These are phyloP conservation scores for Vaccinium macrocarpon DNA, from an alignment of 148 eudicot species.

Conservation along the genomic window DNA sequence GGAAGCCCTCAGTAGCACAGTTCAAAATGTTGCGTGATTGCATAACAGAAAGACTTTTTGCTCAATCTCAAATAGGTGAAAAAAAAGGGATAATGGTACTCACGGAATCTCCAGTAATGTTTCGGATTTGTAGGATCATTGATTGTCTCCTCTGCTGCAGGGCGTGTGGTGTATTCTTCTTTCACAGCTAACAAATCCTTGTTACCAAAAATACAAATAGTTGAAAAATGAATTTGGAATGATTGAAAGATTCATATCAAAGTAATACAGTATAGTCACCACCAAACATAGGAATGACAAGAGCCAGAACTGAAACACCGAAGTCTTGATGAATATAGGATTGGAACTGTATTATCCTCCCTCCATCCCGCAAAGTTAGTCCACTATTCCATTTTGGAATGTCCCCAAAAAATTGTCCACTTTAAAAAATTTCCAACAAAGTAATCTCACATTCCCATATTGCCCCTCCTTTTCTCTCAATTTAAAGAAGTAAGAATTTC, in stretches of 20 bases:
- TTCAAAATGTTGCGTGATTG: not conserved
- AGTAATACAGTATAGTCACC: not conserved
- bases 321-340: not conserved
- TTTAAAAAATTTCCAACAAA: too few relatives aligned
- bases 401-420: too few relatives aligned
- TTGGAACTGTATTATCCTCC: not conserved
- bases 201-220: not conserved
- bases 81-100: constrained; percentile 19
- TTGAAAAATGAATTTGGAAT: not conserved
- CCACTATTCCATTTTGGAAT: too few relatives aligned
- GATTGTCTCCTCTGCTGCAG: constrained; percentile 92
- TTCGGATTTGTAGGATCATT: constrained; percentile 96
- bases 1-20: not conserved
- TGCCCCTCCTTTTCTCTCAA: too few relatives aligned
- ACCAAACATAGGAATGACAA: not conserved
- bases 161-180: constrained; percentile 79
- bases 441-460: too few relatives aligned
- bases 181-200: constrained; percentile 87
- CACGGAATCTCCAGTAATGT: constrained; percentile 97
- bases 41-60: not conserved
- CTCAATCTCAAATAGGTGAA: not conserved
- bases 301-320: not conserved
- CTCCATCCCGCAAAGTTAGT: too few relatives aligned
- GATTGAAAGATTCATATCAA: not conserved
- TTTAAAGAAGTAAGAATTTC: too few relatives aligned